These are phyloP conservation scores for Ettlia oleoabundans DNA, from an alignment of 139 green algal genomes.

Conservation along the genomic window DNA sequence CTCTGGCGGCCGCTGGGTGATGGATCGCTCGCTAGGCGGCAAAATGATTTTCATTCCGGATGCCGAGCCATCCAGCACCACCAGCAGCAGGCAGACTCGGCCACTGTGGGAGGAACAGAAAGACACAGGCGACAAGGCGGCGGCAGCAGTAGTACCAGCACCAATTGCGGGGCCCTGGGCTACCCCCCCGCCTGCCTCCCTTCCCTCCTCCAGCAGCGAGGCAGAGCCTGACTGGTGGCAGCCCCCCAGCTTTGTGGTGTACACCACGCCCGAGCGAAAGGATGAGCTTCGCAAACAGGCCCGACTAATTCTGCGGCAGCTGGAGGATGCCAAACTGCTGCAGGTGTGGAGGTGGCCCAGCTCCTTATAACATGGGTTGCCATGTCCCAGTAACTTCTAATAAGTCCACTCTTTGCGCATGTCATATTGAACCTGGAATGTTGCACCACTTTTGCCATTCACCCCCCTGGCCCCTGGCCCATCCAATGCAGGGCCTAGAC, in stretches of 20 bases:
- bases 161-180: neutral
- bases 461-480: no score
- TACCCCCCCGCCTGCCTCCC: neutral
- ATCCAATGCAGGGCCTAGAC: slow-evolving; percentile 54
- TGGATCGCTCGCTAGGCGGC: slow-evolving; percentile 54
- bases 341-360: no score
- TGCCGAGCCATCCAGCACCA: neutral
- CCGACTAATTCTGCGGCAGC: slow-evolving; percentile 28
- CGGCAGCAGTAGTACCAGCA: neutral
- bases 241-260: slow-evolving; percentile 15
- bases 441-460: no score
- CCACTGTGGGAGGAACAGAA: slow-evolving; percentile 15
- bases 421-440: no score
- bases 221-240: slow-evolving; percentile 42
- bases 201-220: neutral
- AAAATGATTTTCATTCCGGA: slow-evolving; percentile 49
- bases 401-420: no score
- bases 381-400: no score
- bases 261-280: slow-evolving; percentile 9
- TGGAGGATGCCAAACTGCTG: slow-evolving; percentile 57
- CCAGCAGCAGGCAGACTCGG: neutral
- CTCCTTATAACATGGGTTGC: no score
- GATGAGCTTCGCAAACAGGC: slow-evolving; percentile 38
- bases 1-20: slow-evolving; percentile 45
- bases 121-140: neutral